Evolutionary conservation across 169 alveolate genomes (phyloP), one percentile per base, ranked within the genome.

Genomic region (Plasmodium gonderi): DNA sequence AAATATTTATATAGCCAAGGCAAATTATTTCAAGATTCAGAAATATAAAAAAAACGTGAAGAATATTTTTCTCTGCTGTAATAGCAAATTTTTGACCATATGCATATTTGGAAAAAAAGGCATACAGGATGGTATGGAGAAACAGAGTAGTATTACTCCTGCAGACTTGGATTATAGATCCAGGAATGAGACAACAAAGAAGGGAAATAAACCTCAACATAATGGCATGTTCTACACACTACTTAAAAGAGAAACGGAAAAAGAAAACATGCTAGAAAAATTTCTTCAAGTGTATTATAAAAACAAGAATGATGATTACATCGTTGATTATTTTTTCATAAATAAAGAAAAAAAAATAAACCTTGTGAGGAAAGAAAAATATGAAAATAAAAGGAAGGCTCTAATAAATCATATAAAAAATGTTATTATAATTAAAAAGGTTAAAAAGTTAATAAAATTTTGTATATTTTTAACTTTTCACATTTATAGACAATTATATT

Each of bases 11-110:
- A 67, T 87, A 40, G 93, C 60, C n/a, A 75, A 44, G 29, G 93
- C 80, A 26, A 87, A 87, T 75, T 87, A 87, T 87, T 87, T 87
- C 47, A 87, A 87, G 68, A 87, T 87, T 51, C 80, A 72, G 31
- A 87, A 60, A 45, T 87, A 87, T 74, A 74, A 78, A 64, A 87
- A 87, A 75, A 87, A 87, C 65, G 87, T 87, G 47, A 87, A 87
- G 68, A 87, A 87, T 87, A 60, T 87, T 75, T 87, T 42, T 75
- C 75, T 87, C 33, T 87, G 89, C 68, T 87, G 93, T 75, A 87
- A 65, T 45, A 65, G 72, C 47, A 75, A 75, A 17, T 87, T 87
- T 87, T 54, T 87, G 47, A 87, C 93, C 29, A 23, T 87, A 54
- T 87, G 93, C 54, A 51, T 87, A 33, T 87, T 87, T 74, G 93